These are phyloP conservation scores for Colletotrichum somersetense DNA, from an alignment of 2,329 filamentous ascomycete genomes.

Conservation along the genomic window DNA sequence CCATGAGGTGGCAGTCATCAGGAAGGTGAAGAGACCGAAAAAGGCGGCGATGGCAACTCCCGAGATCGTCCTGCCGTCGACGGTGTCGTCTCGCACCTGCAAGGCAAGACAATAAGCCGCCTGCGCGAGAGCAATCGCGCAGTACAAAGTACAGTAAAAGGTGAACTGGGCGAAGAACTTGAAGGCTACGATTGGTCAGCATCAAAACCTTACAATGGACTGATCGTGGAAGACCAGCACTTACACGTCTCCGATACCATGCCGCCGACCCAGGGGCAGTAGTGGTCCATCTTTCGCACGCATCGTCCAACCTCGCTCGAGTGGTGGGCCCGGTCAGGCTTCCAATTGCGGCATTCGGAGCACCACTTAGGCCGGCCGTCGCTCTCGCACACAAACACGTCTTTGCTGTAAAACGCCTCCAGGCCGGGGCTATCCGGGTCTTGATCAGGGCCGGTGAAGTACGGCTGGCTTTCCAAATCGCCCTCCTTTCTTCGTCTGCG, in stretches of 20 bases:
- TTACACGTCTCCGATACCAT: slow-evolving; percentile 84
- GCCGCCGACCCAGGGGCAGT: slow-evolving; percentile 96
- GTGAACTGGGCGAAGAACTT: slow-evolving; percentile 95
- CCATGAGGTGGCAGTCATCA: slow-evolving; percentile 81
- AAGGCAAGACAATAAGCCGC: slow-evolving; percentile 74
- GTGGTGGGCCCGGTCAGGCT: slow-evolving; percentile 89
- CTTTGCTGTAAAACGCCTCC: slow-evolving; percentile 83
- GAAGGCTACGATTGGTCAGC: slow-evolving; percentile 65
- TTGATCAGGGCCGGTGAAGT: slow-evolving; percentile 55
- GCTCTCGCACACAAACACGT: slow-evolving; percentile 85
- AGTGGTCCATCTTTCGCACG: slow-evolving; percentile 92
- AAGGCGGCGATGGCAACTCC: slow-evolving; percentile 75
- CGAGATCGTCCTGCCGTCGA: slow-evolving; percentile 74
- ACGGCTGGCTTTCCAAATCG: slow-evolving; percentile 53
- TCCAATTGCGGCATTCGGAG: slow-evolving; percentile 85
- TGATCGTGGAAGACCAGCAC: slow-evolving; percentile 48
- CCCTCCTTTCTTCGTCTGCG: slow-evolving; percentile 45
- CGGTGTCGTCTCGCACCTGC: slow-evolving; percentile 56
- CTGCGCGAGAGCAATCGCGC: slow-evolving; percentile 72
- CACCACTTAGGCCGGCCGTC: slow-evolving; percentile 92
- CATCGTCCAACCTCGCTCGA: slow-evolving; percentile 86
- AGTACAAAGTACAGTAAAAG: slow-evolving; percentile 78
- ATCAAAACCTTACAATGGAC: not conserved
- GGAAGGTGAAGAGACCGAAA: slow-evolving; percentile 83
- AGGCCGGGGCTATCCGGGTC: slow-evolving; percentile 75